Percentiles rank a stretch among this genome's conserved stretches.
phyloP scores from a whole-genome alignment of 345 rosid genomes.

The Arabidopsis suecica region DNA sequence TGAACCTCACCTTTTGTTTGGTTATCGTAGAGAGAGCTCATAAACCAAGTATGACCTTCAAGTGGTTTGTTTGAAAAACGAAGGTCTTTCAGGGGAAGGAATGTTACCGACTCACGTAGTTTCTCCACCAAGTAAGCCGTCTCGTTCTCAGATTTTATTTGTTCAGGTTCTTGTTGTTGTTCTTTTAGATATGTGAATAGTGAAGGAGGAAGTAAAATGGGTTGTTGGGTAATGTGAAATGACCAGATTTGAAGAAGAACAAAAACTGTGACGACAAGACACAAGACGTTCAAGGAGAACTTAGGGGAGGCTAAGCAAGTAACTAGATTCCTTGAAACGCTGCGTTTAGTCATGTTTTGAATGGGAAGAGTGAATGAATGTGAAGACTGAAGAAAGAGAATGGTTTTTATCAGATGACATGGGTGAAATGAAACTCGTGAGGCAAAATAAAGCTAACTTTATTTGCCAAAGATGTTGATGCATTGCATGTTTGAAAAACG shows the following conservation, averaged over 20 bases:
- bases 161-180: slow-evolving; percentile 5
- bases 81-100: slow-evolving; percentile 70
- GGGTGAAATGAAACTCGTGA: slow-evolving; percentile 36
- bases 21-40: slow-evolving; percentile 69
- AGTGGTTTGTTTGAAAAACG: slow-evolving; percentile 56
- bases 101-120: slow-evolving; percentile 61
- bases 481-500: slow-evolving; percentile 20
- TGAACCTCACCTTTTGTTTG: slow-evolving; percentile 72
- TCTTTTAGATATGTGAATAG: slow-evolving; percentile 26
- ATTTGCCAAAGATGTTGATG: slow-evolving; percentile 30
- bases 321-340: slow-evolving; percentile 15
- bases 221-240: slow-evolving; percentile 28
- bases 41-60: slow-evolving; percentile 77
- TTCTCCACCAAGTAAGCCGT: slow-evolving; percentile 41
- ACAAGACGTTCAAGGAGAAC: slow-evolving; percentile 26
- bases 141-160: not conserved
- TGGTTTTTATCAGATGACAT: slow-evolving; percentile 11
- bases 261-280: slow-evolving; percentile 22
- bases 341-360: slow-evolving; percentile 8
- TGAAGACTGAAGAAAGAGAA: not conserved
- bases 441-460: slow-evolving; percentile 7
- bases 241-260: slow-evolving; percentile 41
- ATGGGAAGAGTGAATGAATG: not conserved
- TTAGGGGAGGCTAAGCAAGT: slow-evolving; percentile 24
- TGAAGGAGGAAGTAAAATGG: slow-evolving; percentile 30